Evolutionary conservation across 1,284 basidiomycete genomes (phyloP).

Genomic region (Sparassis latifolia): DNA sequence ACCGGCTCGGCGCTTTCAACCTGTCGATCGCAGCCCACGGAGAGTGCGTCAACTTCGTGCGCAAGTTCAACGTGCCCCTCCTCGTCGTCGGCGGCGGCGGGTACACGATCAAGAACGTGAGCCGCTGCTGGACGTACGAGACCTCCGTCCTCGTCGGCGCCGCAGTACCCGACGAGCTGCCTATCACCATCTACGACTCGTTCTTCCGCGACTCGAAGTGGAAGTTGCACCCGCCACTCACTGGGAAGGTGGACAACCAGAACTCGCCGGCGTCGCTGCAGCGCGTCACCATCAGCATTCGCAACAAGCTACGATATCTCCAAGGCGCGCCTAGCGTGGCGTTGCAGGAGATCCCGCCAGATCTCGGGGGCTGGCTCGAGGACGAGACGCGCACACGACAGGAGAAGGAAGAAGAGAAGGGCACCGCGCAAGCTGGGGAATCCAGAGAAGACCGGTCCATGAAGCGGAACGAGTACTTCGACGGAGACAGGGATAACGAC

Average conservation of each 20-base stretch:
- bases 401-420: slow-evolving; percentile 64
- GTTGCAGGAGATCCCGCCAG: slow-evolving; percentile 95
- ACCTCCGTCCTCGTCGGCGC: slow-evolving; percentile 90
- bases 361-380: slow-evolving; percentile 74
- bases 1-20: slow-evolving; percentile 95
- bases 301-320: slow-evolving; percentile 90
- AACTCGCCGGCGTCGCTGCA: slow-evolving; percentile 83
- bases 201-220: slow-evolving; percentile 91
- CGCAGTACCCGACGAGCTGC: slow-evolving; percentile 80
- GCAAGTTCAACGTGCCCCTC: slow-evolving; percentile 86
- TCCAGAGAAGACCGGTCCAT: slow-evolving; percentile 42
- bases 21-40: slow-evolving; percentile 98
- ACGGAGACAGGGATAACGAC: slow-evolving; percentile 56
- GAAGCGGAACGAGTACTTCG: slow-evolving; percentile 64
- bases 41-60: slow-evolving; percentile 95
- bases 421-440: slow-evolving; percentile 55
- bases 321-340: slow-evolving; percentile 94
- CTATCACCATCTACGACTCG: slow-evolving; percentile 84
- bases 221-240: slow-evolving; percentile 89
- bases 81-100: slow-evolving; percentile 93
- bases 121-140: slow-evolving; percentile 98
- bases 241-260: slow-evolving; percentile 88
- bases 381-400: slow-evolving; percentile 70
- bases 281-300: slow-evolving; percentile 78
- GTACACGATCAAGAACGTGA: slow-evolving; percentile 94